Evolutionary conservation across 331 rosid genomes (phyloP), one percentile per base, ranked within the genome.

Genomic region (Quercus phellos): DNA sequence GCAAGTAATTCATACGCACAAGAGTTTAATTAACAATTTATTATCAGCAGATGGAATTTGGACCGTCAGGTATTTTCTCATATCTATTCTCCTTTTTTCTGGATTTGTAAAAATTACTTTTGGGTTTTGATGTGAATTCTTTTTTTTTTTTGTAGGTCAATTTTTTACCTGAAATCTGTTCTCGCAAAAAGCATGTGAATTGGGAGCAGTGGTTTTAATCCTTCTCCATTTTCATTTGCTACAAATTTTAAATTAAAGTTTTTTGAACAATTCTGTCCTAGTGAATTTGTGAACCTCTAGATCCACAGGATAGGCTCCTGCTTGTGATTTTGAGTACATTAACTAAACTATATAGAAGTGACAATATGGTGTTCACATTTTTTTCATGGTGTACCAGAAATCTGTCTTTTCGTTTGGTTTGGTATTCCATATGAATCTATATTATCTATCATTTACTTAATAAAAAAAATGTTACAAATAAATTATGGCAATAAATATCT

Each of bases 1-100:
- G 88, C 90, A 92, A 92, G 92, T 92, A 85, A 84, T 79, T 71
- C 38, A 73, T 50, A 18, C 16, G 71, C 12, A 75, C 80, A 50
- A 55, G 68, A 18, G 54, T 58, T 69, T 73, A 30, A 55, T 70
- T 46, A 38, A 68, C 68, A 50, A 13, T 17, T 75, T 68, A 69
- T 16, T 42, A 70, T 67, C 80, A 56, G 56, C 56, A 14, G 71
- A 60, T 77, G 43, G 82, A 85, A 51, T 51, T 78, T 74, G 78
- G 68, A 66, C 22, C 19, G 51, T 5, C 24, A 72, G 93, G 88
- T 90, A 83, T 42, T 51, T 5, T 54, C 42, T 53, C 34, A 69
- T 10, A 22, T 60, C 4, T 55, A 54, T 3, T 34, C 32, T 55
- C 35, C 81, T 42, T 32, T 42, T 32, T 30, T 24, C n/a, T 83